These are phyloP conservation scores for Geoglossum cookeanum DNA, from an alignment of 2,329 filamentous ascomycete genomes.

Conservation along the genomic window DNA sequence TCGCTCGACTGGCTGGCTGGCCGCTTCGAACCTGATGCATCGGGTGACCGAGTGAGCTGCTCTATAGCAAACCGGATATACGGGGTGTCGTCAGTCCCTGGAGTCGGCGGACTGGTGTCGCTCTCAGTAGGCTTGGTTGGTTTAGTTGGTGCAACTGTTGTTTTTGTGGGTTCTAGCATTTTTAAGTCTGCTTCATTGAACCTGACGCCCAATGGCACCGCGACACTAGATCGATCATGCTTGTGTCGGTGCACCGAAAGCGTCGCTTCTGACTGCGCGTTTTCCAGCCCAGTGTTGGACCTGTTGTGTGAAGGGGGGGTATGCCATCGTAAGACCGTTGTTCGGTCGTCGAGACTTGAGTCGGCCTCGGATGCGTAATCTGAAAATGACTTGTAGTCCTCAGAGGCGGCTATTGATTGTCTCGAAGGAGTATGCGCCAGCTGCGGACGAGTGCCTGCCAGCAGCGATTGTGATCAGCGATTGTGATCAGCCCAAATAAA, in stretches of 20 bases:
- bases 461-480: background rate
- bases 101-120: constrained; percentile 35
- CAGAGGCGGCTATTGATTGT: constrained; percentile 28
- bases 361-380: constrained; percentile 12
- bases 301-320: constrained; percentile 4
- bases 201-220: background rate
- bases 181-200: background rate
- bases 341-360: constrained; percentile 4
- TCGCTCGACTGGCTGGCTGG: constrained; percentile 25
- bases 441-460: constrained; percentile 25
- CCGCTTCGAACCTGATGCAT: constrained; percentile 35
- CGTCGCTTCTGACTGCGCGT: constrained; percentile 2
- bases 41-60: constrained; percentile 58
- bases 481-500: background rate
- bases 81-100: constrained; percentile 65
- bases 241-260: background rate
- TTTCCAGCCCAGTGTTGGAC: background rate
- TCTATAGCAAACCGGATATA: constrained; percentile 84
- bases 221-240: background rate
- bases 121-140: constrained; percentile 14
- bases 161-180: background rate
- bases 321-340: constrained; percentile 1
- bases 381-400: constrained; percentile 30
- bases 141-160: constrained; percentile 7
- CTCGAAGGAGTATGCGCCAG: constrained; percentile 23